Conservation (phyloP, 2,329 filamentous ascomycete genomes). For the Aspergillus japonicus region DNA sequence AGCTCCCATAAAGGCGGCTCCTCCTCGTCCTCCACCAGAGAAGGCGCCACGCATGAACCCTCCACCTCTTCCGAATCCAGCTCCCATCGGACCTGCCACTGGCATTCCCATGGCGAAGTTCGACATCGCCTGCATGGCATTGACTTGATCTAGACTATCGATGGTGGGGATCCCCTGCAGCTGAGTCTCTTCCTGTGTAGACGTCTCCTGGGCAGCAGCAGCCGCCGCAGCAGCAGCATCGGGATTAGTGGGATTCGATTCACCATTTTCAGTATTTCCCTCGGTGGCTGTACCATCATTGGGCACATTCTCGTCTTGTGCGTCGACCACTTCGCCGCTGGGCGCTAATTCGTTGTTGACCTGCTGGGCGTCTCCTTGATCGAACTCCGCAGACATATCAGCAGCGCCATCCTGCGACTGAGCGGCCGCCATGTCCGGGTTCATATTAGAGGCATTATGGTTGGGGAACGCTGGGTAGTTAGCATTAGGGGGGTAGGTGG, state of each 20-base stretch:
- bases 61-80: constrained; percentile 41
- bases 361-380: constrained; percentile 23
- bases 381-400: constrained; percentile 14
- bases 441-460: constrained; percentile 31
- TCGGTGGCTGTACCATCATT: constrained; percentile 13
- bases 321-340: constrained; percentile 33
- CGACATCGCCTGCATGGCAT: constrained; percentile 26
- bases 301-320: constrained; percentile 24
- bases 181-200: constrained; percentile 20
- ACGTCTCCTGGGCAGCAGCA: constrained; percentile 11
- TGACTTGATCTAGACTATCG: constrained; percentile 31
- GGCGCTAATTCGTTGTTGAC: constrained; percentile 36
- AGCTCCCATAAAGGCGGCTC: constrained; percentile 27
- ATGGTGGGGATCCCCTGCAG: constrained; percentile 33
- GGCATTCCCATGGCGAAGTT: constrained; percentile 31
- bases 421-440: constrained; percentile 21
- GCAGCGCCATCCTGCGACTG: constrained; percentile 18
- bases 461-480: constrained; percentile 34
- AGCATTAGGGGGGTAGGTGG: constrained; percentile 35
- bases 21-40: constrained; percentile 37
- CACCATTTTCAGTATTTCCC: constrained; percentile 11
- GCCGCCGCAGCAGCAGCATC: neutral
- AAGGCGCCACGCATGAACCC: constrained; percentile 49
- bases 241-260: constrained; percentile 14
- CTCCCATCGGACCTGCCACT: constrained; percentile 20